Evolutionary conservation across 768 basidiomycete species (phyloP).

Genomic region (Termitomyces heimii): DNA sequence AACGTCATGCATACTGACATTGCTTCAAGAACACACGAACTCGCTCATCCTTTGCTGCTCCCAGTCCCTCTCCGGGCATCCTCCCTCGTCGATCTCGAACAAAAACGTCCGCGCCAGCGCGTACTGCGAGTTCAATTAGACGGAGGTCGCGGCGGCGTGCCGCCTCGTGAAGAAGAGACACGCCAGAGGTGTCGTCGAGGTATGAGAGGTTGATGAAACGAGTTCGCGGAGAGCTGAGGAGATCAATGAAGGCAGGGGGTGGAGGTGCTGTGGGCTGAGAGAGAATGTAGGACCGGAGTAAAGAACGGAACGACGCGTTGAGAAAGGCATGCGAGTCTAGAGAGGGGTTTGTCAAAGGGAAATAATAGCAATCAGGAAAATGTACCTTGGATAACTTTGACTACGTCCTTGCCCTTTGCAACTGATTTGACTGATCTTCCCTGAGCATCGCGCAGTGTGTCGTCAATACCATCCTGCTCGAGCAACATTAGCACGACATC

Average conservation of each 20-base stretch:
- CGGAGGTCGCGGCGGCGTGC: constrained; percentile 74
- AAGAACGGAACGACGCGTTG: constrained; percentile 67
- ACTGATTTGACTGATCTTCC: constrained; percentile 70
- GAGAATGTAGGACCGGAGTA: constrained; percentile 68
- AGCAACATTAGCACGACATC: constrained; percentile 75
- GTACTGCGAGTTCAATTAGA: constrained; percentile 77
- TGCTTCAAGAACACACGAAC: constrained; percentile 81
- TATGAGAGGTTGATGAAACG: constrained; percentile 73
- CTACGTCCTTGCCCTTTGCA: constrained; percentile 61
- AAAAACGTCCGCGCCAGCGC: constrained; percentile 87
- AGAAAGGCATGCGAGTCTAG: constrained; percentile 60
- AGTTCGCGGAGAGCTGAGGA: constrained; percentile 65
- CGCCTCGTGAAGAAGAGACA: constrained; percentile 82
- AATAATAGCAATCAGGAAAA: neutral
- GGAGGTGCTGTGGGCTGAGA: constrained; percentile 41
- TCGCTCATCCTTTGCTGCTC: constrained; percentile 71
- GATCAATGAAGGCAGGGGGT: constrained; percentile 38
- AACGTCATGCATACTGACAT: constrained; percentile 41
- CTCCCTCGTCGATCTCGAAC: constrained; percentile 73
- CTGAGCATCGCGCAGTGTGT: constrained; percentile 60
- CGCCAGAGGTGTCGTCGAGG: constrained; percentile 73
- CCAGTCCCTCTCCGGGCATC: constrained; percentile 47
- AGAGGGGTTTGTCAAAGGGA: neutral
- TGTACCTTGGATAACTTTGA: constrained; percentile 66
- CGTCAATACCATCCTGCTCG: constrained; percentile 76